Evolutionary conservation across 2,329 filamentous ascomycete species (phyloP), one percentile per base, ranked within the genome.

Genomic region (Zymoseptoria passerinii): DNA sequence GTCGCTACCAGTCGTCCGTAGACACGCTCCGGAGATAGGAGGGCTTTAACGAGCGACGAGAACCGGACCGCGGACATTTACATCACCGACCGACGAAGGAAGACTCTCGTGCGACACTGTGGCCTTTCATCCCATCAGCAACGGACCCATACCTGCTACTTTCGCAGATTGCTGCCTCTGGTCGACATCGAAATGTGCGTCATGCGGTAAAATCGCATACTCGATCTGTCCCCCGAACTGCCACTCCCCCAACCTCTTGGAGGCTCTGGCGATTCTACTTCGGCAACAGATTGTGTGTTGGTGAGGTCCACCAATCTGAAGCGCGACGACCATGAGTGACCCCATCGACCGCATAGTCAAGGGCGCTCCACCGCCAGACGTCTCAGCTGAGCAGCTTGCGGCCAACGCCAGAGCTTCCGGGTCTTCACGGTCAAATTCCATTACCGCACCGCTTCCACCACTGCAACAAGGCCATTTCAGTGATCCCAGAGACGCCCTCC

Each of bases 291-390:
- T 16, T 10, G 35, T 5, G n/a, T 65, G 62, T 87, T 88, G 84
- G 78, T 83, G 66, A 82, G 86, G 71, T 78, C 73, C 35, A 49
- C 40, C 35, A 16, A 44, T 13, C n/a, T 44, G 13, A 44, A 44
- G 5, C 35, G 35, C 35, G n/a, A 44, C 2, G 35, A 60, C 18
- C 52, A 66, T 66, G 64, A 65, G 62, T 48, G 62, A 64, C 51
- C 63, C 63, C 16, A 62, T 95, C 70, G 92, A 96, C 77, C 90
- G 91, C 69, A 83, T 96, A 69, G 90, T 97, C 77, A 97, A 96
- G 77, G 92, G 92, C 69, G 87, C 90, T 53, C 88, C 90, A 59
- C 78, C 84, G 59, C 81, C 87, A 57, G 81, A 83, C 66, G 79
- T 83, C 52, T 75, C 76, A 13, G 69, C 73, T 29, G 66, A 73